These are phyloP conservation scores for Tetrapyrgos nigripes DNA, from an alignment of 1,284 basidiomycete species.

Conservation along the genomic window DNA sequence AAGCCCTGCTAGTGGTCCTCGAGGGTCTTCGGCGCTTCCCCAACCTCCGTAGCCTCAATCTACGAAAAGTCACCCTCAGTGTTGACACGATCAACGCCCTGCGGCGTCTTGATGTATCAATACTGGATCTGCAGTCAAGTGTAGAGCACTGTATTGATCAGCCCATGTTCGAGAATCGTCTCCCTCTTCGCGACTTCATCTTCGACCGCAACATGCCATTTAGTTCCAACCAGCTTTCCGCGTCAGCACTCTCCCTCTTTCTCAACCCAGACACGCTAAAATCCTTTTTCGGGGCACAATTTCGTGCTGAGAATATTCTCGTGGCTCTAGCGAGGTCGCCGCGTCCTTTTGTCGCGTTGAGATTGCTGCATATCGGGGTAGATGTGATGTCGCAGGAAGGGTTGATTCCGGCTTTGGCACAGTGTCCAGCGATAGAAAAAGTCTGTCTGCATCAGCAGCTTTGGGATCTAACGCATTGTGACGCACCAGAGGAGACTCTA, in stretches of 20 bases:
- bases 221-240: neutral
- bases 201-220: slow-evolving; percentile 3
- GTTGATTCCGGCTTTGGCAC: neutral
- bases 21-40: neutral
- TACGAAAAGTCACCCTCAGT: neutral
- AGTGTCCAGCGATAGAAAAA: neutral
- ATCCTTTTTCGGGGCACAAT: neutral
- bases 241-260: neutral
- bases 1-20: neutral
- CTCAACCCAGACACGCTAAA: neutral
- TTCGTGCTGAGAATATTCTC: neutral
- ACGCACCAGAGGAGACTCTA: neutral
- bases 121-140: neutral
- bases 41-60: neutral
- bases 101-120: neutral
- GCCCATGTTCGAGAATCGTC: slow-evolving; percentile 1
- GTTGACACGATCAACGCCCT: neutral
- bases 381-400: slow-evolving; percentile 1
- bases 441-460: slow-evolving; percentile 1
- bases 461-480: neutral
- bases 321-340: neutral
- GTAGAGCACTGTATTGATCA: neutral
- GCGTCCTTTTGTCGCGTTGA: neutral
- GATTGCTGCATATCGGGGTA: neutral
- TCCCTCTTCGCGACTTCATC: neutral